These are phyloP conservation scores for Mortierella polycephala DNA, from an alignment of 371 early-diverging fungal species.

Conservation along the genomic window DNA sequence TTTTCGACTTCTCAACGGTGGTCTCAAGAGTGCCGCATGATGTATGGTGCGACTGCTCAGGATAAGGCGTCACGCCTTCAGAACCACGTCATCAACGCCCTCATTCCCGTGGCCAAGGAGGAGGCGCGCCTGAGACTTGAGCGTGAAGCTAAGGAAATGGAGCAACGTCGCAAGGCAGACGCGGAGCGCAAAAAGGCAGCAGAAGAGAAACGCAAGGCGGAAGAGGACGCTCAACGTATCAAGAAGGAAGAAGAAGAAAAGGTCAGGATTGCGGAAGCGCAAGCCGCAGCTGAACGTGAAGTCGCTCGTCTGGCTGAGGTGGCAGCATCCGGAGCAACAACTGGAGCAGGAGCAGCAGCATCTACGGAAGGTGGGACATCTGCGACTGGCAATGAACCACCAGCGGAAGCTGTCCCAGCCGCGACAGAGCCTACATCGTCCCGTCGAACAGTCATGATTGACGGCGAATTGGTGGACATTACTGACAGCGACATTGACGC, in stretches of 20 bases:
- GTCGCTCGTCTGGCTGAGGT: conserved; percentile 23
- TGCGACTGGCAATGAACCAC: conserved; percentile 56
- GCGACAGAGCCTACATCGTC: conserved; percentile 48
- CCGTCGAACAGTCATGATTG: conserved; percentile 62
- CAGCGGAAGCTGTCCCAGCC: conserved; percentile 35
- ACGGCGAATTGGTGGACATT: conserved; percentile 87
- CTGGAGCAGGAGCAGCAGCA: conserved; percentile 47
- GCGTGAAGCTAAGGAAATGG: conserved; percentile 63
- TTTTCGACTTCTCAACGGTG: conserved; percentile 85
- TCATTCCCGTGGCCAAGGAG: conserved; percentile 82
- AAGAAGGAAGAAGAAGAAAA: conserved; percentile 52
- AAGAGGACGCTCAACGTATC: conserved; percentile 59
- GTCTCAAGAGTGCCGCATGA: conserved; percentile 88
- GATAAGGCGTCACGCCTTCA: conserved; percentile 71
- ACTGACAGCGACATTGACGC: conserved; percentile 95
- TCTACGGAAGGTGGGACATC: conserved; percentile 45
- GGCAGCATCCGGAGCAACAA: conserved; percentile 30
- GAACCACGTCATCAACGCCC: conserved; percentile 71
- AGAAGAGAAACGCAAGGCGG: conserved; percentile 64
- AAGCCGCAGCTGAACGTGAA: conserved; percentile 34
- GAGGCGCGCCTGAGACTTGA: conserved; percentile 58
- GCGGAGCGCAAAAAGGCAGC: conserved; percentile 59
- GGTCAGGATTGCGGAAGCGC: conserved; percentile 41
- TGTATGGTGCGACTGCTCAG: conserved; percentile 72
- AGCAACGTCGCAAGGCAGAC: conserved; percentile 66